Evolutionary conservation across 148 eudicot genomes (phyloP).

Genomic region (Silene latifolia): DNA sequence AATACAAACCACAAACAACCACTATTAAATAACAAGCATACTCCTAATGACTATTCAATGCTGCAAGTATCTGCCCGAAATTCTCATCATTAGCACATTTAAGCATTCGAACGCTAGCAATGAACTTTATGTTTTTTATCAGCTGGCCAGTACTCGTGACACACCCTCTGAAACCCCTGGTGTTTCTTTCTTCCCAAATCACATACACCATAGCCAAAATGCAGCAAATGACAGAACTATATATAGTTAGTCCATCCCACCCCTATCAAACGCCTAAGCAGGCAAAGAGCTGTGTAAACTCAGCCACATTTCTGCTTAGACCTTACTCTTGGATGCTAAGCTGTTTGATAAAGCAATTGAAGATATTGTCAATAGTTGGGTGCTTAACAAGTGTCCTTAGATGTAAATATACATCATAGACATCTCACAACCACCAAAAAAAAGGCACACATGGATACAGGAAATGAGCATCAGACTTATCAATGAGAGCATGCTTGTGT

Average conservation of each 20-base stretch:
- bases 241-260: neutral
- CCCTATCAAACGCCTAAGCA: neutral
- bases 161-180: too few relatives aligned
- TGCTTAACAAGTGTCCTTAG: neutral
- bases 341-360: neutral
- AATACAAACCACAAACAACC: too few relatives aligned
- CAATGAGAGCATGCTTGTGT: neutral
- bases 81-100: too few relatives aligned
- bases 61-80: too few relatives aligned
- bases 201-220: too few relatives aligned
- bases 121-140: too few relatives aligned
- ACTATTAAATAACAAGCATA: too few relatives aligned
- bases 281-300: neutral
- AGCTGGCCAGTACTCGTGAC: too few relatives aligned
- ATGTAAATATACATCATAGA: neutral
- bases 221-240: too few relatives aligned
- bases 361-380: neutral
- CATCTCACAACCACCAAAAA: neutral
- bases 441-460: neutral
- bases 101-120: too few relatives aligned
- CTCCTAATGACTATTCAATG: too few relatives aligned
- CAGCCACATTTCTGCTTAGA: neutral
- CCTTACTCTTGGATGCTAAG: neutral
- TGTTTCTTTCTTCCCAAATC: too few relatives aligned
- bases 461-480: neutral